These are phyloP conservation scores for Brassica carinata DNA, from an alignment of 345 rosid species.

Conservation along the genomic window DNA sequence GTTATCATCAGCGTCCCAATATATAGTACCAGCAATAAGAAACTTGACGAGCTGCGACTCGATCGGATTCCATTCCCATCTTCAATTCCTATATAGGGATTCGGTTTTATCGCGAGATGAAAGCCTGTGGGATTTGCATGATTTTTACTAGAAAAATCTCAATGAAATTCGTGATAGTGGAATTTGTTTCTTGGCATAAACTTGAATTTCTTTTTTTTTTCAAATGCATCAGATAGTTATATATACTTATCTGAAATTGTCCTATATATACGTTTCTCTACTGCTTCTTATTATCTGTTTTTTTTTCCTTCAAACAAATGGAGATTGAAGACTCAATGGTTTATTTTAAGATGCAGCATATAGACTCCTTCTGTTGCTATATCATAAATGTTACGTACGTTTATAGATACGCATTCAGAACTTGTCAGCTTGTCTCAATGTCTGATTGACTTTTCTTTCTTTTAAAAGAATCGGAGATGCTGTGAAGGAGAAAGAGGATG, in stretches of 20 bases:
- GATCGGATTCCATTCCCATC: not conserved
- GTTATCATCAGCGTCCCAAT: not conserved
- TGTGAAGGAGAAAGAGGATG: not conserved
- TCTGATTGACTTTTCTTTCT: conserved; percentile 3
- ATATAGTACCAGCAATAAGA: not conserved
- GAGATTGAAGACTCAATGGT: not conserved
- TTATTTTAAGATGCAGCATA: not conserved
- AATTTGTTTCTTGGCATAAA: not conserved
- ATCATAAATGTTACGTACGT: not conserved
- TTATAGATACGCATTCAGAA: not conserved
- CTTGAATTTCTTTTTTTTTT: not conserved
- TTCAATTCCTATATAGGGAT: too few relatives aligned
- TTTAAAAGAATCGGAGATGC: not conserved
- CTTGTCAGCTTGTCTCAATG: not conserved
- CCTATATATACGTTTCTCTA: not conserved
- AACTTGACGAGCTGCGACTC: conserved; percentile 3
- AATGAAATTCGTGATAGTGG: not conserved
- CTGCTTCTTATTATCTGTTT: not conserved
- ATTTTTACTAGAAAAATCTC: not conserved
- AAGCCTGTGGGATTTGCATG: not conserved
- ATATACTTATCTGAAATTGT: not conserved
- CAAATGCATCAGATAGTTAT: not conserved
- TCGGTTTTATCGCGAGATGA: not conserved
- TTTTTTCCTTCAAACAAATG: not conserved
- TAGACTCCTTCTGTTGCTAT: not conserved